phyloP scores from a whole-genome alignment of 768 basidiomycete species.

The Pisolithus microcarpus region DNA sequence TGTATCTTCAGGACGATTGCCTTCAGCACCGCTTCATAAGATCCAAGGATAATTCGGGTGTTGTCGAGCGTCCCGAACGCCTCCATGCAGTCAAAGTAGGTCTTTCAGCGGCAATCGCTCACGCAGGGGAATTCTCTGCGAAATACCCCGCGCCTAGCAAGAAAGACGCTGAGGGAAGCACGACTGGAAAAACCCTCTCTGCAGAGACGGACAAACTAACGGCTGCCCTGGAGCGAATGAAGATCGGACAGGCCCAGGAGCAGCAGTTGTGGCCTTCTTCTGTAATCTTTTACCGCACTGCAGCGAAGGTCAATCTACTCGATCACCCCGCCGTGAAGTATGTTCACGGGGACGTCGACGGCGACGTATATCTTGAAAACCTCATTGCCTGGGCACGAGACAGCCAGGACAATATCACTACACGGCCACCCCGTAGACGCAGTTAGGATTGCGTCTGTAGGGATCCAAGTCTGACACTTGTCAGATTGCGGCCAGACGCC shows the following conservation, averaged over 20 bases:
- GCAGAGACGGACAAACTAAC: conserved; percentile 36
- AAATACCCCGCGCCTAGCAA: neutral
- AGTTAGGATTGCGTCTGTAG: too few species aligned
- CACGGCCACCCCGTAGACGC: too few species aligned
- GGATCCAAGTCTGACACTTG: too few species aligned
- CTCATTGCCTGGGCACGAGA: conserved; percentile 53
- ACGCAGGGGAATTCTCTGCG: conserved; percentile 42
- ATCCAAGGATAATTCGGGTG: conserved; percentile 59
- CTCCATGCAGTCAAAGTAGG: conserved; percentile 80
- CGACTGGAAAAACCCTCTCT: neutral
- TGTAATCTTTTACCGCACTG: conserved; percentile 45
- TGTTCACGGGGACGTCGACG: conserved; percentile 63
- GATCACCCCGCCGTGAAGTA: conserved; percentile 62
- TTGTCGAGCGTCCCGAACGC: conserved; percentile 90
- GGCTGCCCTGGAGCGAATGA: conserved; percentile 39
- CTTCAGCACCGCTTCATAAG: conserved; percentile 73
- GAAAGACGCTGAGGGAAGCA: neutral
- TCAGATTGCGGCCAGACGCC: too few species aligned
- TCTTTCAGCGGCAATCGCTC: conserved; percentile 70
- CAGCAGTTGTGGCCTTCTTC: conserved; percentile 22
- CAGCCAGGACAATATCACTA: conserved; percentile 54
- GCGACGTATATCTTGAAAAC: conserved; percentile 60
- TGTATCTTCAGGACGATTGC: conserved; percentile 66
- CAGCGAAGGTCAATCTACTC: conserved; percentile 48
- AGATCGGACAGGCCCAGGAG: conserved; percentile 25